Base-by-base conservation (phyloP, 345 rosid genomes). In the Corchorus capsularis region DNA sequence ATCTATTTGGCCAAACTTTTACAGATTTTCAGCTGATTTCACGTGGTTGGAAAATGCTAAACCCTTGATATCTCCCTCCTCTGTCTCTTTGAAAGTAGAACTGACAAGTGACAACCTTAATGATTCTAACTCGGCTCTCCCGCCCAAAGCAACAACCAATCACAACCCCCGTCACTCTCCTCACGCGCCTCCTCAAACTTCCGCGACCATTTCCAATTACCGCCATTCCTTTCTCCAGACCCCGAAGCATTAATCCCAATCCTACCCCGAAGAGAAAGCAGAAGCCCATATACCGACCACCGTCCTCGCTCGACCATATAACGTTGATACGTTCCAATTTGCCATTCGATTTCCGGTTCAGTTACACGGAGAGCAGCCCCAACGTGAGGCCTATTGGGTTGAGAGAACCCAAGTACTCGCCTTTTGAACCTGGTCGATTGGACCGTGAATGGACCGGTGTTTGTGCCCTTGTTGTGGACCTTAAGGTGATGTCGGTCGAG, bases 391-490 rank as follows among this genome's bases (percentile, higher is more conserved):
- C 99, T 2, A 93, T 91, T 55, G 99, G 99, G 9, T 82, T 96
- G 43, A 85, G 99, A 81, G 97, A 93, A 78, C 98, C 98, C 35
- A 96, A 96, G 76, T 96, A 91, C 85, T 92, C 98, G 4, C 98
- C 99, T 0, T 93, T 96, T 15, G 97, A 98, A 15, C 98, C 97
- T 8, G 91, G 88, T 3, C 86, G 96, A 57, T 54, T 94, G 71
- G 86, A 87, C 85, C 86, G 97, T 63, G 85, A 75, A 43, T 94
- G 98, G 99, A 93, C 98, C 2, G 99, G 98, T 8, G 95, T 94
- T 2, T 93, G 93, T 52, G 98, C 98, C 4, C 97, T 95, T 3
- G 94, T 86, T 2, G 93, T 87, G 59, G 88, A 90, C 56, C 91
- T 85, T 45, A 91, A 85, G 82, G 87, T 85, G 56, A 79, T 67